phyloP scores from a whole-genome alignment of 2,329 filamentous ascomycete genomes.

The Aspergillus tubingensis region DNA sequence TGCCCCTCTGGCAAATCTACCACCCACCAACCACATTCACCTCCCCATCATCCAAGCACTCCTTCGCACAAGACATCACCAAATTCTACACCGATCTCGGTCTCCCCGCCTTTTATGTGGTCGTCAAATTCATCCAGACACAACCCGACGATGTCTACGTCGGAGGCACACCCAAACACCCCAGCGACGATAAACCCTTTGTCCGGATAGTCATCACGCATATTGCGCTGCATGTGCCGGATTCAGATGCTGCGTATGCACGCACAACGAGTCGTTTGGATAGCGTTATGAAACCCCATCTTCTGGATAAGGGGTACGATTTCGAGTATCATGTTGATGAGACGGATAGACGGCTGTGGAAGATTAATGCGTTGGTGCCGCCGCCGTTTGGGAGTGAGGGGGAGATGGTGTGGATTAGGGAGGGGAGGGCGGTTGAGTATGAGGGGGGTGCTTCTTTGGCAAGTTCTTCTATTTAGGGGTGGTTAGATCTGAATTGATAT shows the following conservation, averaged over 20 bases:
- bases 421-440: not conserved
- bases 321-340: constrained; percentile 27
- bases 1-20: constrained; percentile 20
- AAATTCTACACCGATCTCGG: constrained; percentile 25
- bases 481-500: too few relatives aligned
- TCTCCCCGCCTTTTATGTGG: constrained; percentile 34
- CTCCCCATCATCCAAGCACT: constrained; percentile 11
- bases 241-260: constrained; percentile 3
- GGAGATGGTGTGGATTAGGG: constrained; percentile 7
- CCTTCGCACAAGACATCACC: constrained; percentile 28
- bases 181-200: constrained; percentile 14
- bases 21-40: constrained; percentile 19
- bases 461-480: too few relatives aligned
- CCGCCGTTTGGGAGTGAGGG: constrained; percentile 13
- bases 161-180: not conserved
- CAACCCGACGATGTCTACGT: constrained; percentile 17
- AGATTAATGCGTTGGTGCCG: constrained; percentile 25
- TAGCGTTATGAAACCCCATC: constrained; percentile 16
- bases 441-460: not conserved
- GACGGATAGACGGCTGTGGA: constrained; percentile 25
- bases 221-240: constrained; percentile 18
- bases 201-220: constrained; percentile 24
- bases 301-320: constrained; percentile 23
- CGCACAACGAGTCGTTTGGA: constrained; percentile 14
- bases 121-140: constrained; percentile 26